Percentiles rank a stretch among this genome's conserved stretches.
phyloP scores from a whole-genome alignment of 2,329 filamentous ascomycete species.

The Epichloe gansuensis region DNA sequence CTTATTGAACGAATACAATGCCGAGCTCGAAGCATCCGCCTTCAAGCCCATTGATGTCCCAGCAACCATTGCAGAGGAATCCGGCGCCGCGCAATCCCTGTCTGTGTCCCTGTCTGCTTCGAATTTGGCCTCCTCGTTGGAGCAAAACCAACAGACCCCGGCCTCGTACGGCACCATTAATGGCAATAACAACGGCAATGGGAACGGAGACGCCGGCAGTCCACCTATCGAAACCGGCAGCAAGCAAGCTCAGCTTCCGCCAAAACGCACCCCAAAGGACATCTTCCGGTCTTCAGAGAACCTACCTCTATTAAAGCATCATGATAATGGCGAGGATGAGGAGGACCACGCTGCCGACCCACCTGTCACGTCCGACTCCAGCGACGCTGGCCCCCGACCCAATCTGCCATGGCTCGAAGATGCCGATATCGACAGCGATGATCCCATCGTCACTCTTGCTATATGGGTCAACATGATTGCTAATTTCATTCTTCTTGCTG shows the following conservation, averaged over 20 bases:
- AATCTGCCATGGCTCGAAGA: constrained; percentile 62
- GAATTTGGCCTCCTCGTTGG: constrained; percentile 8
- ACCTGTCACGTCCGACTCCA: constrained; percentile 3
- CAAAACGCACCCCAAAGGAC: constrained; percentile 73
- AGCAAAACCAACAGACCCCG: background rate
- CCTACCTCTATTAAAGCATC: constrained; percentile 46
- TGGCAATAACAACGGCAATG: constrained; percentile 11
- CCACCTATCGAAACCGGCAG: constrained; percentile 10
- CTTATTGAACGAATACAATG: constrained; percentile 74
- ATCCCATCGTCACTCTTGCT: constrained; percentile 68
- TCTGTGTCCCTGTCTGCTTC: constrained; percentile 8
- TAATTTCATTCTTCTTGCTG: constrained; percentile 59
- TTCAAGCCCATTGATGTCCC: constrained; percentile 49
- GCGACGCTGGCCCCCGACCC: constrained; percentile 28
- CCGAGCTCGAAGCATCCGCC: constrained; percentile 43
- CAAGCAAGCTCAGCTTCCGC: constrained; percentile 25
- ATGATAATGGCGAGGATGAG: constrained; percentile 21
- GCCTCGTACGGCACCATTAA: constrained; percentile 19
- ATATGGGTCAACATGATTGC: constrained; percentile 78
- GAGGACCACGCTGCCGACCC: constrained; percentile 24
- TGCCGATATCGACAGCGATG: constrained; percentile 56
- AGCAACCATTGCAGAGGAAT: constrained; percentile 63
- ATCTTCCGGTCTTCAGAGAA: constrained; percentile 67
- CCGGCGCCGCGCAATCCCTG: constrained; percentile 20
- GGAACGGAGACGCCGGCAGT: constrained; percentile 18